phyloP scores from a whole-genome alignment of 768 basidiomycete species.

The Russula lepida region DNA sequence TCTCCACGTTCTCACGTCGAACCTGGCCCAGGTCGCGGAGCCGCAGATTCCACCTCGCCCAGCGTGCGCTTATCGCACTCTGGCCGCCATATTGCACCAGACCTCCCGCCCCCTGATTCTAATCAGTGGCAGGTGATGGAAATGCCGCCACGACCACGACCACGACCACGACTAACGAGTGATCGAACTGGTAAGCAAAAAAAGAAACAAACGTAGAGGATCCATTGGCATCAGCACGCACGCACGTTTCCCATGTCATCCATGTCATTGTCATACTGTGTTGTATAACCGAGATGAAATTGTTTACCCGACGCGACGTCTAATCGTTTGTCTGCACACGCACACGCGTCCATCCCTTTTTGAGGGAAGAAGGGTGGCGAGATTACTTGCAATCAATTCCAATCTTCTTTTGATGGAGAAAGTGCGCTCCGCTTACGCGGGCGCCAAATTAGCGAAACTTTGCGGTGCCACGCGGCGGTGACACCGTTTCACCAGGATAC shows the following conservation, averaged over 20 bases:
- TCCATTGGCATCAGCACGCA: not conserved
- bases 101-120: slow-evolving; percentile 33
- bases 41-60: not conserved
- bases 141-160: slow-evolving; percentile 20
- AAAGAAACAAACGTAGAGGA: slow-evolving; percentile 6
- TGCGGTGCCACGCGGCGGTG: not conserved
- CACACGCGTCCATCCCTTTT: not conserved
- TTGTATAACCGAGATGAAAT: not conserved
- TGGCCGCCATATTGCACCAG: slow-evolving; percentile 18
- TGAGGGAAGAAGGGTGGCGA: not conserved
- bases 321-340: not conserved
- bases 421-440: not conserved
- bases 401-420: not conserved
- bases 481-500: not conserved
- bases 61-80: not conserved
- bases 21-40: slow-evolving; percentile 1
- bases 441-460: not conserved
- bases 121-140: slow-evolving; percentile 30
- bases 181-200: slow-evolving; percentile 3
- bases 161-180: not conserved
- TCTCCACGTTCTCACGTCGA: not conserved
- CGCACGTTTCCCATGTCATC: not conserved
- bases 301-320: not conserved
- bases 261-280: not conserved
- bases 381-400: not conserved